These are phyloP conservation scores for Tripterygium wilfordii DNA, from an alignment of 177 flowering plant genomes.

Conservation along the genomic window DNA sequence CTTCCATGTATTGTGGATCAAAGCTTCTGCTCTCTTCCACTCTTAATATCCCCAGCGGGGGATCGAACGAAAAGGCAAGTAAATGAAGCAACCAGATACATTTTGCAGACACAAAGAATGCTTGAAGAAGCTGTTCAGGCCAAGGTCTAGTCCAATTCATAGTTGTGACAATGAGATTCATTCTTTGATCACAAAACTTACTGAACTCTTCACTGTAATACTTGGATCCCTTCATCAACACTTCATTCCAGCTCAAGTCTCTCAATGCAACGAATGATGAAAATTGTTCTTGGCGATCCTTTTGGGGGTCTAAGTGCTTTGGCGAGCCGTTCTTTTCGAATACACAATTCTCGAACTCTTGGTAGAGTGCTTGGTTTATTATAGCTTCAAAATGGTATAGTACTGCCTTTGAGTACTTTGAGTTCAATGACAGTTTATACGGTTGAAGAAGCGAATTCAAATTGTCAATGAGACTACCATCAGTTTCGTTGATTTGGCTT, in stretches of 20 bases:
- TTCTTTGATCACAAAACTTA: conserved; percentile 86
- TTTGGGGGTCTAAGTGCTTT: conserved; percentile 62
- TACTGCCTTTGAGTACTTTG: conserved; percentile 64
- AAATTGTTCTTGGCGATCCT: conserved; percentile 66
- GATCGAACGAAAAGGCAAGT: conserved; percentile 84
- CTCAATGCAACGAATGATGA: conserved; percentile 63
- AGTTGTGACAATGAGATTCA: conserved; percentile 66
- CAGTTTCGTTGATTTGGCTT: conserved; percentile 57
- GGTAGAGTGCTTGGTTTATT: conserved; percentile 73
- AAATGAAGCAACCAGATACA: conserved; percentile 92
- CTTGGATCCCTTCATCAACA: conserved; percentile 85
- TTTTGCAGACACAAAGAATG: conserved; percentile 85
- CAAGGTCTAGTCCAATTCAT: conserved; percentile 83
- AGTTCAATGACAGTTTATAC: conserved; percentile 46
- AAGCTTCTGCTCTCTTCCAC: conserved; percentile 70
- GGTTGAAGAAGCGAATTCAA: conserved; percentile 69
- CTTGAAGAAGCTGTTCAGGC: conserved; percentile 89
- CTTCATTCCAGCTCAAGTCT: conserved; percentile 92
- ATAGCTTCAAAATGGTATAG: conserved; percentile 81
- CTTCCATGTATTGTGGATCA: conserved; percentile 82
- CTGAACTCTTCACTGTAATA: conserved; percentile 92
- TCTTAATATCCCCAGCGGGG: conserved; percentile 59
- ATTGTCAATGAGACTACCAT: conserved; percentile 43
- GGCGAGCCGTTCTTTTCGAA: conserved; percentile 78
- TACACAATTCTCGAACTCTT: conserved; percentile 79